Evolutionary conservation across 2,329 filamentous ascomycete genomes (phyloP), one percentile per base, ranked within the genome.

Genomic region (Ophiocordyceps camponoti-leonardi): DNA sequence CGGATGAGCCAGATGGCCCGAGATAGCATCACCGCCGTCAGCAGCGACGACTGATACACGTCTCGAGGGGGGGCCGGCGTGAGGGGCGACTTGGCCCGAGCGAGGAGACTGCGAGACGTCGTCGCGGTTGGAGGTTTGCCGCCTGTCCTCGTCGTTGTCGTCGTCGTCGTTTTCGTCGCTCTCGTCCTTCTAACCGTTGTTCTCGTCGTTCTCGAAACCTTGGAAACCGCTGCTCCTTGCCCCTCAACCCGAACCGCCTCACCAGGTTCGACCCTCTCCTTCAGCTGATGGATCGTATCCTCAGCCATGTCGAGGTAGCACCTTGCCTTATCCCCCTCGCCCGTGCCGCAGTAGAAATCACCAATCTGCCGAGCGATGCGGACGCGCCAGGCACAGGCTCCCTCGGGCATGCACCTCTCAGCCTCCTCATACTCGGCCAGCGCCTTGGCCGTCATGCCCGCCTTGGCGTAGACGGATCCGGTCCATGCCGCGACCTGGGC

Each of bases 381-480:
- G 28, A 64, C 56, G 3, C 61, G 58, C 14, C 59, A 57, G 4
- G 61, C 56, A 41, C 56, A 65, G 4, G 54, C 52, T 30, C 68
- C 62, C 1, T 58, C 54, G 0, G 71, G 66, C 39, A 80, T 68
- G 22, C 71, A 61, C 13, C 69, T 60, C 26, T 73, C 67, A 7
- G 75, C 74, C 33, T 72, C 67, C 6, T 69, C 64, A 3, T 76
- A 66, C n/a, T 73, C 61, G 22, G 72, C 66, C 1, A 71, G 61
- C 1, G 81, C 75, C 48, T 77, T 75, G 1, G 74, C 66, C 2
- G 79, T 59, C 45, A 77, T 68, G 20, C 75, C 73, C n/a, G 75
- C 74, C 48, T 68, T 72, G 43, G 73, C 61, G 48, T 68, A 73
- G n/a, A 77, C 61, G 2, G 66, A 70, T 1, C 72, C 74, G 14